Base-by-base conservation (phyloP, 2,329 filamentous ascomycete species). In the Hypoxylon sp. region DNA sequence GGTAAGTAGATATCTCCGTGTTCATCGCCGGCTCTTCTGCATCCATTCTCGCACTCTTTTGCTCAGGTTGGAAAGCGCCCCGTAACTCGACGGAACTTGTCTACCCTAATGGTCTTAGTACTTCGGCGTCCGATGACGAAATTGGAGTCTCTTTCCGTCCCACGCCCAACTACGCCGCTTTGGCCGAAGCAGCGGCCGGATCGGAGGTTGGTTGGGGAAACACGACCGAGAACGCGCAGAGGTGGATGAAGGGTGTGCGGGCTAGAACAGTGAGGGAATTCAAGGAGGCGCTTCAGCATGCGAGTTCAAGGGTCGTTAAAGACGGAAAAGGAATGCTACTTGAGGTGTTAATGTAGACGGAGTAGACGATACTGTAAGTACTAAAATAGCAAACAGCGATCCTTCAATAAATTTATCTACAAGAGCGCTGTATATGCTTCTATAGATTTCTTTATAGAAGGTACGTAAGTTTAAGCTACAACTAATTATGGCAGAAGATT, bases 1-100 rank as follows among this genome's bases (percentile, higher is more conserved):
- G 84, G 84, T 83, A 73, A 75, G 82, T 74, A 19, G 9, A 9
- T 35, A 33, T 29, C 39, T 1, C 29, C 6, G 29, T 31, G 29
- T 31, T 31, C 5, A 8, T 14, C 44, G 14, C 22, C 5, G n/a
- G 13, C 24, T 14, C 37, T 17, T 24, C 24, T 2, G 6, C 26
- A 3, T 26, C 24, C 19, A 29, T 42, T 64, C 8, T 44, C 50
- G 11, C 44, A 26, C 5, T 35, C 31, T 29, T 47, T 3, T 19
- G 19, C n/a, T 0, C 17, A 73, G 75, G 74, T 37, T 76, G 74
- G 74, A 75, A 76, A 37, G 72, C 74, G 3, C 74, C 72, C 3
- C 68, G 73, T 2, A 72, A 75, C 33, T 77, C 74, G 0, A 67
- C 73, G 6, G 29, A 66, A n/a, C 58, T 76, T 0, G 72, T 77